phyloP scores from a whole-genome alignment of 2,329 filamentous ascomycete genomes.

The Akanthomyces lecanii region DNA sequence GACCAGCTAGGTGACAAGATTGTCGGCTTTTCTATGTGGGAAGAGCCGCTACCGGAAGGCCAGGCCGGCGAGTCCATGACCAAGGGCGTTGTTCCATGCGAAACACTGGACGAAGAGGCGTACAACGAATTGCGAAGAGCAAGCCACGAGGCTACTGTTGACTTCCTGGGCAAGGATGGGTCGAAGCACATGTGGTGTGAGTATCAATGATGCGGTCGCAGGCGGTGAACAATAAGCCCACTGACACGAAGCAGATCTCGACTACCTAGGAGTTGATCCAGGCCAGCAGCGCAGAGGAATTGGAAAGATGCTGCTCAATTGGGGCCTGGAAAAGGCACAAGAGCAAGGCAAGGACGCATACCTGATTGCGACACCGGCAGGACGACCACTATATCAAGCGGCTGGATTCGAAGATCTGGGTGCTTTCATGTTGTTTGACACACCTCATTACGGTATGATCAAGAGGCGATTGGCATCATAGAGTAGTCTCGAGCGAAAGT shows the following conservation, averaged over 20 bases:
- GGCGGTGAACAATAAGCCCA: not conserved
- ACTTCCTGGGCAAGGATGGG: conserved; percentile 19
- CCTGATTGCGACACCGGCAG: conserved; percentile 15
- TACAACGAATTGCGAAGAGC: conserved; percentile 15
- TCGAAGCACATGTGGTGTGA: conserved; percentile 20
- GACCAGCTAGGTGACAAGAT: conserved; percentile 15
- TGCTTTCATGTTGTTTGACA: conserved; percentile 3
- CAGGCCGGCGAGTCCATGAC: conserved; percentile 12
- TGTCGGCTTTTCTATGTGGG: conserved; percentile 23
- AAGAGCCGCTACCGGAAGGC: conserved; percentile 14
- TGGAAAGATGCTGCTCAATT: conserved; percentile 20
- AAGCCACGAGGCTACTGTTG: conserved; percentile 12
- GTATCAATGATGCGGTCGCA: not conserved
- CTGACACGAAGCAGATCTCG: conserved; percentile 17
- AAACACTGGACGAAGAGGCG: conserved; percentile 19
- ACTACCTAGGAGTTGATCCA: conserved; percentile 21
- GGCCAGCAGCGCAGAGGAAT: conserved; percentile 21
- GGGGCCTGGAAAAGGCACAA: conserved; percentile 18
- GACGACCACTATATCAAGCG: conserved; percentile 8
- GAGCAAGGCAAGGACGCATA: conserved; percentile 14
- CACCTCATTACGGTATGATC: conserved; percentile 12
- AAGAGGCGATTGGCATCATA: not conserved
- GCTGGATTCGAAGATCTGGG: conserved; percentile 9
- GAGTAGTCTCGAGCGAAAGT: too few relatives aligned
- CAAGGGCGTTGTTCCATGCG: conserved; percentile 2